Evolutionary conservation across 352 stramenopile genomes (phyloP), one percentile per base, ranked within the genome.

Genomic region (Globisporangium splendens): DNA sequence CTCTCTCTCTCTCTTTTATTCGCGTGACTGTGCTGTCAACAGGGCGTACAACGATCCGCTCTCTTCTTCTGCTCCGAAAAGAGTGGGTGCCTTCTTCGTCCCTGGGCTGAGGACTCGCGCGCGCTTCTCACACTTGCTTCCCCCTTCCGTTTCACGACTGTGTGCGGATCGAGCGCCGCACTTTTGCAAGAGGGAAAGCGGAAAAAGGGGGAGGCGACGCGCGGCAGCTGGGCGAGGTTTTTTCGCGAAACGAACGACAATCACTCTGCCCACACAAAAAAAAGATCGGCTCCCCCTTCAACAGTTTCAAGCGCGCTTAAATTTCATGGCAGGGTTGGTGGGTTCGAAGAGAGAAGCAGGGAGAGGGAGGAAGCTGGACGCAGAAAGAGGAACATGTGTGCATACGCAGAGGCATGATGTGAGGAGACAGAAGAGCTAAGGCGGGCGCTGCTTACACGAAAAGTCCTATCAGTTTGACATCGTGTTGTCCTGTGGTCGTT

Each of bases 91-190:
- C 12, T 43, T 59, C 54, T 41, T 43, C 50, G 33, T 49, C 39
- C 14, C 49, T 46, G 38, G 52, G 14, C 12, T 28, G 42, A 53
- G 28, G 46, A 35, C 20, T 28, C n/a, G n/a, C 31, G 35, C 35
- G n/a, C 41, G 15, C 31, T 50, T 51, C 46, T n/a, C 52, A 38
- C 54, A 54, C 61, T 79, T 62, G 60, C 71, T 77, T 68, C 67
- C 72, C 69, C 59, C 67, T 79, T 75, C 79, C 69, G 78, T 86
- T 89, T 91, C 78, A 85, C 78, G 78, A 87, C 75, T 91, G 81
- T 63, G 78, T 61, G 57, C 28, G 50, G 66, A 57, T 51, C 39
- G 50, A 73, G 66, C 57, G 61, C 59, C 14, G 17, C 28, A 35
- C 21, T 50, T 49, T 11, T 28, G 38, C 44, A 47, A 7, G 18